These are phyloP conservation scores for Pleomassaria siparia DNA, from an alignment of 2,329 filamentous ascomycete genomes.

Conservation along the genomic window DNA sequence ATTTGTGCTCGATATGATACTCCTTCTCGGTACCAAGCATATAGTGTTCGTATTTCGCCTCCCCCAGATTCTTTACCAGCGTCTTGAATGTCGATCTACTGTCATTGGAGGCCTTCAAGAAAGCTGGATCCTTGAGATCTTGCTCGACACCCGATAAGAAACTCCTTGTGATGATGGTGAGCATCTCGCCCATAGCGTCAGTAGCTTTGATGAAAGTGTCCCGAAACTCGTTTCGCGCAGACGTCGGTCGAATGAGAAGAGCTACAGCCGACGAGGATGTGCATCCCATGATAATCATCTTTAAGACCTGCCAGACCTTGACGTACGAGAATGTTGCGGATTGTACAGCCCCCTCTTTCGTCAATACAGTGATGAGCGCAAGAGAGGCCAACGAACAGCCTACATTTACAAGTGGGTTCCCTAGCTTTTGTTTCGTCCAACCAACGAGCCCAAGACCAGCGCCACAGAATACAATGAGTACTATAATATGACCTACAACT, in stretches of 20 bases:
- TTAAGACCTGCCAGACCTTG: slow-evolving; percentile 72
- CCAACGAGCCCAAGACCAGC: slow-evolving; percentile 84
- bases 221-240: slow-evolving; percentile 72
- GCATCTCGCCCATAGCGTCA: slow-evolving; percentile 74
- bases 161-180: slow-evolving; percentile 77
- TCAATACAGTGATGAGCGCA: slow-evolving; percentile 84
- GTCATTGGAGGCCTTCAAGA: slow-evolving; percentile 60
- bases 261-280: slow-evolving; percentile 55
- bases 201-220: slow-evolving; percentile 74
- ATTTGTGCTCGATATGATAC: slow-evolving; percentile 74
- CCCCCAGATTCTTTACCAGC: slow-evolving; percentile 75
- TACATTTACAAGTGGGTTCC: slow-evolving; percentile 78
- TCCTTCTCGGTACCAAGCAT: slow-evolving; percentile 75
- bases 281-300: slow-evolving; percentile 59
- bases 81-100: slow-evolving; percentile 69
- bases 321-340: slow-evolving; percentile 76
- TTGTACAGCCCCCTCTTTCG: slow-evolving; percentile 87
- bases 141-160: slow-evolving; percentile 83
- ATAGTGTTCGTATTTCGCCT: slow-evolving; percentile 89
- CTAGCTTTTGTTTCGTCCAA: slow-evolving; percentile 80
- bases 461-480: slow-evolving; percentile 81
- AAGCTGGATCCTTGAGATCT: slow-evolving; percentile 69
- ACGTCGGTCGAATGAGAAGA: slow-evolving; percentile 74
- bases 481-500: slow-evolving; percentile 72
- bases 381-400: slow-evolving; percentile 79